A percentile compares a stretch with the other conserved stretches of the same genome.
Evolutionary conservation across 179 eudicot species (phyloP).

Genomic region (Silene coronaria): DNA sequence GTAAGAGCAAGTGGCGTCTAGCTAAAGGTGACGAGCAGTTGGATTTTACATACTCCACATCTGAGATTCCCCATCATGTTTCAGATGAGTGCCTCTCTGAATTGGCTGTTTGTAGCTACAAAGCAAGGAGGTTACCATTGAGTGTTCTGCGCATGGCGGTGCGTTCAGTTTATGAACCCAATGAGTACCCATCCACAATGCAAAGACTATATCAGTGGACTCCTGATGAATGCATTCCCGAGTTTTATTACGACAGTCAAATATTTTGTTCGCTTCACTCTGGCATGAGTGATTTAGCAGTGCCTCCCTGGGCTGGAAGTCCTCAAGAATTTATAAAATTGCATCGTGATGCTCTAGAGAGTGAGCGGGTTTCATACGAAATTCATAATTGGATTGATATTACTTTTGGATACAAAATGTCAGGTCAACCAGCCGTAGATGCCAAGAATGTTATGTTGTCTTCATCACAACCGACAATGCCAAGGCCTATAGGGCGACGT

Average conservation of each 20-base stretch:
- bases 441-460: slow-evolving; percentile 96
- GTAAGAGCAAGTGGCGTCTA: slow-evolving; percentile 94
- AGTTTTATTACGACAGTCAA: slow-evolving; percentile 74
- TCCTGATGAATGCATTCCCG: slow-evolving; percentile 96
- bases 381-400: slow-evolving; percentile 96
- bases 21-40: slow-evolving; percentile 98
- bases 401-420: slow-evolving; percentile 91
- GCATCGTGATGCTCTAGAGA: slow-evolving; percentile 80
- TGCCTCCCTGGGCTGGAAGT: slow-evolving; percentile 78
- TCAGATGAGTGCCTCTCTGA: slow-evolving; percentile 98
- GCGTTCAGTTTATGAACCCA: slow-evolving; percentile 95
- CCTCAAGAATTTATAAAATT: slow-evolving; percentile 72
- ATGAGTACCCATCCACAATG: slow-evolving; percentile 94
- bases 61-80: slow-evolving; percentile 91
- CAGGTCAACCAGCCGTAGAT: slow-evolving; percentile 73
- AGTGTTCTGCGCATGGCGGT: slow-evolving; percentile 81
- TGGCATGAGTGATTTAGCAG: slow-evolving; percentile 82
- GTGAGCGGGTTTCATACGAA: slow-evolving; percentile 59
- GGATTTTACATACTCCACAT: slow-evolving; percentile 88
- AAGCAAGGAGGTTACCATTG: slow-evolving; percentile 90
- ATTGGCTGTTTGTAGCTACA: slow-evolving; percentile 97
- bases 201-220: slow-evolving; percentile 95
- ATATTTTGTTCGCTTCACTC: slow-evolving; percentile 67
- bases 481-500: slow-evolving; percentile 69
- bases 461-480: slow-evolving; percentile 50